These are phyloP conservation scores for Aureobasidium sp. DNA, from an alignment of 2,329 filamentous ascomycete genomes.

Conservation along the genomic window DNA sequence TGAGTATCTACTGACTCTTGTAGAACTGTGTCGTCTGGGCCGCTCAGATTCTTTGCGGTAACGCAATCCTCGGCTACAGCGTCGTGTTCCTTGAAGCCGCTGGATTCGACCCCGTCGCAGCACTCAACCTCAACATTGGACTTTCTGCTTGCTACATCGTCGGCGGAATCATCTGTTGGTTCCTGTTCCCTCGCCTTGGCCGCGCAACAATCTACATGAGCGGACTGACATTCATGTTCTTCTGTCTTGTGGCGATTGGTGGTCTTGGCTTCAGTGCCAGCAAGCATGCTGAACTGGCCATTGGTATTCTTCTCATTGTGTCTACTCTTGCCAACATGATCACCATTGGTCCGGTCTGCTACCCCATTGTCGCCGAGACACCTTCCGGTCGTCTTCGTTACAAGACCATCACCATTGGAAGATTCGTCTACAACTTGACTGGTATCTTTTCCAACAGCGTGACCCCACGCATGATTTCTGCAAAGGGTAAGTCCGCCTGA, in stretches of 20 bases:
- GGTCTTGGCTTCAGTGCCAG: not conserved
- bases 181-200: slow-evolving; percentile 32
- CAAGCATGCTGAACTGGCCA: slow-evolving; percentile 22
- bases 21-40: slow-evolving; percentile 5
- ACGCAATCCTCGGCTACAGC: slow-evolving; percentile 27
- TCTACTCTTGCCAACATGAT: slow-evolving; percentile 26
- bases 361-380: slow-evolving; percentile 33
- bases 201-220: slow-evolving; percentile 35
- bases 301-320: slow-evolving; percentile 29
- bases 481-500: slow-evolving; percentile 20
- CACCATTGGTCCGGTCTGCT: slow-evolving; percentile 33
- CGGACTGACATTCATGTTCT: slow-evolving; percentile 36
- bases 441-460: slow-evolving; percentile 35
- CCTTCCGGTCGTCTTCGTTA: slow-evolving; percentile 32
- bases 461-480: slow-evolving; percentile 34
- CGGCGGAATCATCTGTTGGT: slow-evolving; percentile 38
- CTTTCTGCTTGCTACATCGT: slow-evolving; percentile 24
- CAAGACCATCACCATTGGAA: slow-evolving; percentile 34
- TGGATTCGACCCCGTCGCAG: slow-evolving; percentile 28
- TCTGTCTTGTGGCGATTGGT: slow-evolving; percentile 26
- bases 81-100: slow-evolving; percentile 32
- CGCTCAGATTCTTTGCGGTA: slow-evolving; percentile 28
- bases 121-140: slow-evolving; percentile 33
- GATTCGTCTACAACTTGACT: slow-evolving; percentile 36
- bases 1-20: not conserved